Percentiles rank a stretch among this genome's conserved stretches.
phyloP scores from a whole-genome alignment of 768 basidiomycete species.

The Termitomyces sp. region DNA sequence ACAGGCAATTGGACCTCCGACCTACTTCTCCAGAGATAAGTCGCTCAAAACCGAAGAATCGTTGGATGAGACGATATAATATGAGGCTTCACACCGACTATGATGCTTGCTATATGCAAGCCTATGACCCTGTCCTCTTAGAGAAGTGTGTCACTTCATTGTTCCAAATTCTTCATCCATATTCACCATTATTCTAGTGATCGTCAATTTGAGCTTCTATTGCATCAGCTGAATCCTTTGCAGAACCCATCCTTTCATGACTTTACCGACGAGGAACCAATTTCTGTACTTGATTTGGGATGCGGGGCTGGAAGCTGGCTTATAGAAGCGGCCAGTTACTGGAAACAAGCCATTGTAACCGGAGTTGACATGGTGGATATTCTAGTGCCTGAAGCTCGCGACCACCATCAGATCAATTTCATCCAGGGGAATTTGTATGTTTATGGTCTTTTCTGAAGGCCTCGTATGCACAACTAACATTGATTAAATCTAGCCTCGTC shows the following conservation, averaged over 20 bases:
- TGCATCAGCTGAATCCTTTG: conserved; percentile 48
- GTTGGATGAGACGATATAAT: conserved; percentile 34
- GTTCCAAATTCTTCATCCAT: not conserved
- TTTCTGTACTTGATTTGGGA: conserved; percentile 64
- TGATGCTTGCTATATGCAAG: conserved; percentile 56
- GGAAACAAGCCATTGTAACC: conserved; percentile 54
- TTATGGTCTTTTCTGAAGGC: not conserved
- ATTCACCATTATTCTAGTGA: conserved; percentile 39
- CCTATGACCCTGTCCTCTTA: conserved; percentile 50
- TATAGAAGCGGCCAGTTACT: conserved; percentile 51
- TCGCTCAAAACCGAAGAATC: conserved; percentile 18
- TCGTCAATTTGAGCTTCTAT: conserved; percentile 44
- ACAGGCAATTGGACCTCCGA: conserved; percentile 15
- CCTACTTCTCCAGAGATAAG: not conserved
- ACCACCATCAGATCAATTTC: conserved; percentile 41
- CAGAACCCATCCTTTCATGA: conserved; percentile 58
- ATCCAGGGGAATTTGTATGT: conserved; percentile 67
- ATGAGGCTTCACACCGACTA: conserved; percentile 54
- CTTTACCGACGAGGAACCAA: conserved; percentile 41
- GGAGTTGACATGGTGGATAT: conserved; percentile 63
- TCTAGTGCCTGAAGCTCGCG: conserved; percentile 29
- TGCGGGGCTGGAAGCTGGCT: conserved; percentile 74
- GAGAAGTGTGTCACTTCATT: conserved; percentile 44
- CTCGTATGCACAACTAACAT: not conserved
- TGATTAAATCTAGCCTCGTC: conserved; percentile 34